These are phyloP conservation scores for Tulasnella sp. DNA, from an alignment of 768 basidiomycete species.

Conservation along the genomic window DNA sequence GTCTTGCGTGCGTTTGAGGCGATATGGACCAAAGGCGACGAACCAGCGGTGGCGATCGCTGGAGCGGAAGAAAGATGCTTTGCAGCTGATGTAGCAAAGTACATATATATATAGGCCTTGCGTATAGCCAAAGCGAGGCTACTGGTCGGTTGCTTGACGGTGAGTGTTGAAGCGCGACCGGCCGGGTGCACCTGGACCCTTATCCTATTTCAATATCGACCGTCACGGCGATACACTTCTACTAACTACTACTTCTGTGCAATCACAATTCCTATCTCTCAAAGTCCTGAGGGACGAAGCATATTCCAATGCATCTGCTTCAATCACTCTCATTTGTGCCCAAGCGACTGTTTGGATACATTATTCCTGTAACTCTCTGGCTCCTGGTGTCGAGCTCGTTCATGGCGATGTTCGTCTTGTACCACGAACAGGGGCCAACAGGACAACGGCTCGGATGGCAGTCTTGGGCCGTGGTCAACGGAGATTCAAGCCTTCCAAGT, in stretches of 20 bases:
- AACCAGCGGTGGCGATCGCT: conserved; percentile 42
- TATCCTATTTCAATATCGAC: too few relatives aligned
- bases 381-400: background rate
- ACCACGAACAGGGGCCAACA: conserved; percentile 33
- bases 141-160: background rate
- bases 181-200: too few relatives aligned
- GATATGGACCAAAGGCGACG: background rate
- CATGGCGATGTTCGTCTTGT: conserved; percentile 6
- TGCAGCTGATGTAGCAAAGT: conserved; percentile 76
- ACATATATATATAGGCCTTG: conserved; percentile 43
- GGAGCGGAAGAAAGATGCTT: conserved; percentile 61
- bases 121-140: background rate
- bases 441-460: conserved; percentile 67
- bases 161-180: too few relatives aligned
- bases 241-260: too few relatives aligned
- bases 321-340: conserved; percentile 7
- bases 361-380: background rate
- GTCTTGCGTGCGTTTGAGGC: conserved; percentile 60
- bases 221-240: too few relatives aligned
- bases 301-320: conserved; percentile 1
- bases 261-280: too few relatives aligned
- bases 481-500: background rate
- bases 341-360: conserved; percentile 1
- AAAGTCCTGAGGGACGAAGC: too few relatives aligned
- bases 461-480: conserved; percentile 54